Evolutionary conservation across 768 basidiomycete genomes (phyloP), one percentile per base, ranked within the genome.

Genomic region (Tricholoma saponaceum): DNA sequence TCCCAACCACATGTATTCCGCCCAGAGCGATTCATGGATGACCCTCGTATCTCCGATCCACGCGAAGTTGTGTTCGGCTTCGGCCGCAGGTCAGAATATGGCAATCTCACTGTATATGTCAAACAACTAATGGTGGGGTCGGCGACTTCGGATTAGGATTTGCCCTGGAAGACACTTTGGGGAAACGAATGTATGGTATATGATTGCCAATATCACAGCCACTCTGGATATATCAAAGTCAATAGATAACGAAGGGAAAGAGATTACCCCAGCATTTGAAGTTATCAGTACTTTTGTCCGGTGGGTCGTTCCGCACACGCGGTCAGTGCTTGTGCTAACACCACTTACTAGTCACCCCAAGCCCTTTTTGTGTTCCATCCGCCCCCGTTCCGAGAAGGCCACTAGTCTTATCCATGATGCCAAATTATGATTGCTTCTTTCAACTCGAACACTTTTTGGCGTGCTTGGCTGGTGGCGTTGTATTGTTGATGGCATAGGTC

Each of bases 161-260:
- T 86, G 84, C 60, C 82, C 83, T 5, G 83, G 84, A 9, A 72
- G 78, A 43, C 71, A 81, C 60, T 76, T 85, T 52, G 83, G 80
- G 2, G 79, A 83, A 52, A 60, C 71, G 4, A 76, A 70, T 54
- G 64, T 80, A 25, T 85, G 77, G 77, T 64, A 76, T 47, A 75
- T 78, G 41, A 73, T 74, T 14, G 74, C 79, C 0, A 72, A 69
- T 55, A 69, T 84, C 12, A 62, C 80, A 41, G 74, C 81, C 14
- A 68, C 76, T 9, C 73, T 84, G 63, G 70, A 80, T 58, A 74
- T 85, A 28, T 65, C 67, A 2, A 76, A 73, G 58, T 70, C 73
- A 0, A 44, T 68, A 16, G 80, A 82, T 64, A 71, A 70, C 28
- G 57, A 72, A n/a, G 82, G 79, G 8, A 65, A 70, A n/a, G 73